Conservation (phyloP, 371 early-diverging fungal species). For the Apophysomyces elegans region DNA sequence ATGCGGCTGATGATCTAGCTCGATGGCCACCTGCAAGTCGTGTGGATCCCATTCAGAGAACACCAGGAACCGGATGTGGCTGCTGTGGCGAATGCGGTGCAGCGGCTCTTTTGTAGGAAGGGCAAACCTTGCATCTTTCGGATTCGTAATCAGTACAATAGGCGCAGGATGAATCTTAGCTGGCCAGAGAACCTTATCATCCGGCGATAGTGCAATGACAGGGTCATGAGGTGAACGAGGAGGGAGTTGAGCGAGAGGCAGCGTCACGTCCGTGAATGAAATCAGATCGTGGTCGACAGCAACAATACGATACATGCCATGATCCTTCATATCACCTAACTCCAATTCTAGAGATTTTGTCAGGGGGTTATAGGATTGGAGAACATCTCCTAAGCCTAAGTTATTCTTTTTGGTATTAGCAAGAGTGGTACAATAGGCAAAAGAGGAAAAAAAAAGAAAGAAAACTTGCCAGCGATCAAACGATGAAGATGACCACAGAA, state of each 20-base stretch:
- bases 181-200: conserved; percentile 32
- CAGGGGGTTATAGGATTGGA: conserved; percentile 64
- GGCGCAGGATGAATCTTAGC: conserved; percentile 57
- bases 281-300: conserved; percentile 89
- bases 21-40: conserved; percentile 52
- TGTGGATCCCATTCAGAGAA: conserved; percentile 49
- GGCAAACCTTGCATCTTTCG: conserved; percentile 82
- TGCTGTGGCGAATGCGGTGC: conserved; percentile 59
- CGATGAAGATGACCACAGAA: conserved; percentile 91
- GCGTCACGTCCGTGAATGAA: conserved; percentile 74
- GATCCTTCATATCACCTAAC: conserved; percentile 86
- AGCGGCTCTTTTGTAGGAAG: conserved; percentile 77
- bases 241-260: conserved; percentile 65
- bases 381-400: conserved; percentile 65
- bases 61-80: conserved; percentile 77
- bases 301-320: conserved; percentile 81
- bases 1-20: conserved; percentile 47
- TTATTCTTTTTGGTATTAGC: neutral
- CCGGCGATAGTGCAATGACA: conserved; percentile 14
- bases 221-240: conserved; percentile 15
- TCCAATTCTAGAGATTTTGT: conserved; percentile 80
- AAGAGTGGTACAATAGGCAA: neutral
- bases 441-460: neutral
- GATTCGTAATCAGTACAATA: conserved; percentile 84
- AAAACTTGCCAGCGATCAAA: conserved; percentile 60